Conservation (phyloP, 2,329 filamentous ascomycete species). For the Botrytis fragariae region DNA sequence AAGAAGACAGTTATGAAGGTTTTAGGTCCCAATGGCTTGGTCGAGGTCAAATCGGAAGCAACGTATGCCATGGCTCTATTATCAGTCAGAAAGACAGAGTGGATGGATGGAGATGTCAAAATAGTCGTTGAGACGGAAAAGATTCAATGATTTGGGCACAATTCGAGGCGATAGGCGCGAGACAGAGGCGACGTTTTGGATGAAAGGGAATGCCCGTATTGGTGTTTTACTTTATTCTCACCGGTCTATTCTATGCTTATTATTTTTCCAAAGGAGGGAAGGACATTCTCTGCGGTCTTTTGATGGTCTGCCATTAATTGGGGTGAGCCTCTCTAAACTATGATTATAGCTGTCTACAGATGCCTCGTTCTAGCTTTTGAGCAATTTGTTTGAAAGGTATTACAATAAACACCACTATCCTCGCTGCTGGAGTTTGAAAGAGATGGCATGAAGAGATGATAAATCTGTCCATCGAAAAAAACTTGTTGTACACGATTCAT, state of each 20-base stretch:
- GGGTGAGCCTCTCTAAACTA: conserved; percentile 5
- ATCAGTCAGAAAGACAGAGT: conserved; percentile 30
- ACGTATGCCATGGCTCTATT: conserved; percentile 29
- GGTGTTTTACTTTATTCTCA: not conserved
- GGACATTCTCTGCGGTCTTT: not conserved
- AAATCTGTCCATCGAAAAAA: too few relatives aligned
- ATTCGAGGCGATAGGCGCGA: not conserved
- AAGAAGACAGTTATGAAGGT: conserved; percentile 29
- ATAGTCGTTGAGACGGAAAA: conserved; percentile 30
- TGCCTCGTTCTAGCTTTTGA: not conserved
- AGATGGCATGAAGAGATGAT: too few relatives aligned
- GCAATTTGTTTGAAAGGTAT: not conserved
- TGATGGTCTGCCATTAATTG: conserved; percentile 11
- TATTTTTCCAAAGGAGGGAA: not conserved
- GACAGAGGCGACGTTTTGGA: not conserved
- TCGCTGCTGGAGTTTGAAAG: not conserved
- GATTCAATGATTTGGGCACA: not conserved
- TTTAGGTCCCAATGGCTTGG: conserved; percentile 28
- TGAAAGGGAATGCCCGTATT: not conserved
- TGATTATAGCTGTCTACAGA: not conserved
- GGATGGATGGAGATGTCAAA: conserved; percentile 37
- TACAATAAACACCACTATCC: not conserved
- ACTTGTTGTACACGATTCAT: too few relatives aligned
- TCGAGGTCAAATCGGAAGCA: conserved; percentile 31
- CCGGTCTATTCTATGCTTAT: not conserved